phyloP scores from a whole-genome alignment of 441 rosid genomes.

The Pelargonium australe region DNA sequence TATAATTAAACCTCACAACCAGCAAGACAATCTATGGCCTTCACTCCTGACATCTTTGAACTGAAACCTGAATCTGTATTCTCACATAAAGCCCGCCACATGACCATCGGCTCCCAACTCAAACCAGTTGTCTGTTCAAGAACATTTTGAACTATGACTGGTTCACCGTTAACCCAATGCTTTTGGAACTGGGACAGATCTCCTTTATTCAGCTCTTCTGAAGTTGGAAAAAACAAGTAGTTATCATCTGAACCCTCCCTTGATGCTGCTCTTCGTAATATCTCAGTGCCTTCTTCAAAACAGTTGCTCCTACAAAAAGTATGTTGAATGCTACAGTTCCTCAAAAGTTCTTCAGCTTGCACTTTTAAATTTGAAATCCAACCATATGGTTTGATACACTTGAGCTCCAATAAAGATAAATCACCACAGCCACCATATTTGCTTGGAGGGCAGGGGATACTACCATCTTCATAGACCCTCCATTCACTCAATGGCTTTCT shows the following conservation, averaged over 20 bases:
- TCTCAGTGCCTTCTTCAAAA: constrained; percentile 18
- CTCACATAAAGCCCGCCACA: constrained; percentile 87
- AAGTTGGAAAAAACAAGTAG: constrained; percentile 52
- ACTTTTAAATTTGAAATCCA: constrained; percentile 48
- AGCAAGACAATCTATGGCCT: constrained; percentile 79
- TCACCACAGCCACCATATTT: constrained; percentile 75
- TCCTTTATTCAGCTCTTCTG: constrained; percentile 32
- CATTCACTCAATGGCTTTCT: constrained; percentile 31
- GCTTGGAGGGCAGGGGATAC: constrained; percentile 55
- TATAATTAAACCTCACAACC: constrained; percentile 49
- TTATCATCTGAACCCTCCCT: constrained; percentile 53
- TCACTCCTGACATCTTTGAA: constrained; percentile 56
- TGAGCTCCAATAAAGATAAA: constrained; percentile 49
- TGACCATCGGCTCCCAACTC: constrained; percentile 97
- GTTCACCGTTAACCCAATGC: constrained; percentile 82
- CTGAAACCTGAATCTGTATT: constrained; percentile 39
- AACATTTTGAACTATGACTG: constrained; percentile 59
- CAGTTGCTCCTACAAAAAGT: constrained; percentile 18
- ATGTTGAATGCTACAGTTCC: constrained; percentile 16
- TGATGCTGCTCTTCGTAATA: constrained; percentile 40
- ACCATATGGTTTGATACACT: constrained; percentile 45
- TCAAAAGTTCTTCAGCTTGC: constrained; percentile 35
- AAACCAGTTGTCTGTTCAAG: constrained; percentile 49
- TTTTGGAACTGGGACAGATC: constrained; percentile 48
- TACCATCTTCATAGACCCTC: constrained; percentile 49